Evolutionary conservation across 2,329 filamentous ascomycete genomes (phyloP).

Genomic region (Lasiodiplodia theobromae): DNA sequence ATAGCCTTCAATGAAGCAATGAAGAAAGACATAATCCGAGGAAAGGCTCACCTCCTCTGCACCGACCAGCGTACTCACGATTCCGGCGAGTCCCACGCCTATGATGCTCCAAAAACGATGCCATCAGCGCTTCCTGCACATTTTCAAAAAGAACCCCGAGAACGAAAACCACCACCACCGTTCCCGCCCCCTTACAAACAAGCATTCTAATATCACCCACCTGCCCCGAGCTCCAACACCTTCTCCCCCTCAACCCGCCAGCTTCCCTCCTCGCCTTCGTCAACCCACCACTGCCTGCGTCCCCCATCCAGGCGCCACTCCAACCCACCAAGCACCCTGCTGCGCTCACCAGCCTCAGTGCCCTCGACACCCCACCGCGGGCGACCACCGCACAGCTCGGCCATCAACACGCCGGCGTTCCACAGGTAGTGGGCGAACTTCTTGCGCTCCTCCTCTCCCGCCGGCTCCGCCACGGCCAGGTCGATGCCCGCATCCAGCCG

Average conservation of each 20-base stretch:
- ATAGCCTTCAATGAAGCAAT: not conserved
- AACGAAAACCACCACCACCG: conserved; percentile 46
- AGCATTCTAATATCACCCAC: conserved; percentile 54
- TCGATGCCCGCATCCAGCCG: conserved; percentile 42
- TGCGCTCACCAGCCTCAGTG: conserved; percentile 34
- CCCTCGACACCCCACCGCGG: conserved; percentile 29
- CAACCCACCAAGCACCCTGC: not conserved
- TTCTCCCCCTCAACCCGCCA: conserved; percentile 59
- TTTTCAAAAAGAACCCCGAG: conserved; percentile 36
- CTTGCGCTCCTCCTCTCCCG: conserved; percentile 60
- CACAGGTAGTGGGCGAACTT: conserved; percentile 78
- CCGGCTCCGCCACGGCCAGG: conserved; percentile 53
- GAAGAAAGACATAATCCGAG: not conserved
- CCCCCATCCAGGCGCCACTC: conserved; percentile 29
- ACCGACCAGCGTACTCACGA: conserved; percentile 54
- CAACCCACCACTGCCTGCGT: conserved; percentile 43
- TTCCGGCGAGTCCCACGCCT: conserved; percentile 57
- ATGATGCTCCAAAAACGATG: conserved; percentile 13
- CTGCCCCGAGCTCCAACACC: conserved; percentile 72
- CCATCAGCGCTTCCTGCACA: conserved; percentile 32
- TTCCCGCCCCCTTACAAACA: conserved; percentile 34
- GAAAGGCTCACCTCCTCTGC: conserved; percentile 49
- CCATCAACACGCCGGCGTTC: conserved; percentile 66
- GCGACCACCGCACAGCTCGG: conserved; percentile 50
- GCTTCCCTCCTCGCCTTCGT: conserved; percentile 39